A percentile compares a stretch with the other conserved stretches of the same genome.
Evolutionary conservation across 1,284 basidiomycete species (phyloP).

Genomic region (Ganoderma boninense): DNA sequence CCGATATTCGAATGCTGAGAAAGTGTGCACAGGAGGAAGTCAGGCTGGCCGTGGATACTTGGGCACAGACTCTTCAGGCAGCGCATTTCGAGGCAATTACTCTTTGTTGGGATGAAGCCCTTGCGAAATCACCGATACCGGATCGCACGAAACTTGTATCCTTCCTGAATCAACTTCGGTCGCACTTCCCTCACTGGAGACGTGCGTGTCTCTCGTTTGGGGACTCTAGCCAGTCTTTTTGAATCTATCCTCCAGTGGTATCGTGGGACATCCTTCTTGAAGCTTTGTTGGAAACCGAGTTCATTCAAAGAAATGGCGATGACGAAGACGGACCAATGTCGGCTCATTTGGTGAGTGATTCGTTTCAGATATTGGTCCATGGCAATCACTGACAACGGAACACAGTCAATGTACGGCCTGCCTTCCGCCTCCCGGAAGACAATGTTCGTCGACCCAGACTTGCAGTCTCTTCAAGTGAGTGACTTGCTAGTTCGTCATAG

Average conservation of each 20-base stretch:
- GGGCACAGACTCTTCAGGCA: constrained; percentile 65
- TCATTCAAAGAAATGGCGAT: constrained; percentile 47
- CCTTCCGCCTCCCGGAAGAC: constrained; percentile 39
- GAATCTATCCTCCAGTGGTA: constrained; percentile 52
- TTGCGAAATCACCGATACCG: constrained; percentile 60
- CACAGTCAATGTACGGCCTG: constrained; percentile 57
- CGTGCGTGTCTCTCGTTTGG: constrained; percentile 44
- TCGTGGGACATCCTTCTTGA: constrained; percentile 70
- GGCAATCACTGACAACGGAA: background rate
- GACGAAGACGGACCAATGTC: constrained; percentile 52
- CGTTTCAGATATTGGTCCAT: background rate
- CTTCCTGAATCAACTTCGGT: constrained; percentile 69
- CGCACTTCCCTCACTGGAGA: constrained; percentile 72
- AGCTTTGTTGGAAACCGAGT: constrained; percentile 63
- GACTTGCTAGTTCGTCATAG: background rate
- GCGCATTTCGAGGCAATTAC: constrained; percentile 70
- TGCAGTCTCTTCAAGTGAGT: constrained; percentile 56
- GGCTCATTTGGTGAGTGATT: constrained; percentile 50
- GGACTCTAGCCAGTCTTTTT: background rate
- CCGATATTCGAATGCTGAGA: background rate
- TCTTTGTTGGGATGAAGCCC: constrained; percentile 68
- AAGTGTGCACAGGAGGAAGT: constrained; percentile 65
- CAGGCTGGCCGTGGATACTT: constrained; percentile 61
- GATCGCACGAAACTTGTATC: constrained; percentile 65
- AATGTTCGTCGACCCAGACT: constrained; percentile 51